Percentiles rank a stretch among this genome's conserved stretches.
Conservation (phyloP, 306 rosid species). For the Prunus davidiana region DNA sequence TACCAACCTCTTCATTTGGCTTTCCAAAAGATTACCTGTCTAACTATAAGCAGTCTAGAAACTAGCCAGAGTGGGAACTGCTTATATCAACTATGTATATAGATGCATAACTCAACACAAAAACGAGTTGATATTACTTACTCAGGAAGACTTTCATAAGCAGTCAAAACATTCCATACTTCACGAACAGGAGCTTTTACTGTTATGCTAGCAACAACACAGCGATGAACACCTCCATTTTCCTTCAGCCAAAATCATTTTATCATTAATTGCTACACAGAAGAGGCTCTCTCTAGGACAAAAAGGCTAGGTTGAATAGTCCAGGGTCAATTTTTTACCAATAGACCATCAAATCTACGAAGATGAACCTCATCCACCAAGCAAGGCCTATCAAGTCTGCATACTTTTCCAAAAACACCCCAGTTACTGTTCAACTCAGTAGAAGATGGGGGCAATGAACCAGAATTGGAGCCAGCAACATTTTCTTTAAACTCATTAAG, state of each 20-base stretch:
- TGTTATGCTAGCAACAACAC: slow-evolving; percentile 93
- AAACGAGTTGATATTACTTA: slow-evolving; percentile 37
- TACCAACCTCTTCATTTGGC: not conserved
- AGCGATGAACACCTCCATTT: slow-evolving; percentile 98
- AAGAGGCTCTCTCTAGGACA: slow-evolving; percentile 8
- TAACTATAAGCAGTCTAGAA: not conserved
- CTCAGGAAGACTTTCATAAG: slow-evolving; percentile 96
- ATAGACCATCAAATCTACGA: slow-evolving; percentile 93
- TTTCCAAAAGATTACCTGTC: not conserved
- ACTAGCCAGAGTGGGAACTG: not conserved
- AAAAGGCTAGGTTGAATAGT: slow-evolving; percentile 16
- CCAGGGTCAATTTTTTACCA: slow-evolving; percentile 50
- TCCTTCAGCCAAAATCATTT: slow-evolving; percentile 62
- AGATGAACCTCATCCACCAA: slow-evolving; percentile 97
- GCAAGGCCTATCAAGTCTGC: slow-evolving; percentile 81
- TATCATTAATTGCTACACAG: slow-evolving; percentile 18
- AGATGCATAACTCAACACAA: not conserved
- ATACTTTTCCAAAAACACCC: slow-evolving; percentile 74
- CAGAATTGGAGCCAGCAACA: slow-evolving; percentile 39
- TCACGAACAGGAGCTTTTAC: slow-evolving; percentile 92
- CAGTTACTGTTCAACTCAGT: slow-evolving; percentile 49
- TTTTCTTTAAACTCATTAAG: slow-evolving; percentile 44
- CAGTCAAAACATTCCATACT: slow-evolving; percentile 83
- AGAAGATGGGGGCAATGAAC: slow-evolving; percentile 41
- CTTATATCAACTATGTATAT: not conserved